Conservation (phyloP, 2,329 filamentous ascomycete genomes). For the Trichophyton schoenleinii region DNA sequence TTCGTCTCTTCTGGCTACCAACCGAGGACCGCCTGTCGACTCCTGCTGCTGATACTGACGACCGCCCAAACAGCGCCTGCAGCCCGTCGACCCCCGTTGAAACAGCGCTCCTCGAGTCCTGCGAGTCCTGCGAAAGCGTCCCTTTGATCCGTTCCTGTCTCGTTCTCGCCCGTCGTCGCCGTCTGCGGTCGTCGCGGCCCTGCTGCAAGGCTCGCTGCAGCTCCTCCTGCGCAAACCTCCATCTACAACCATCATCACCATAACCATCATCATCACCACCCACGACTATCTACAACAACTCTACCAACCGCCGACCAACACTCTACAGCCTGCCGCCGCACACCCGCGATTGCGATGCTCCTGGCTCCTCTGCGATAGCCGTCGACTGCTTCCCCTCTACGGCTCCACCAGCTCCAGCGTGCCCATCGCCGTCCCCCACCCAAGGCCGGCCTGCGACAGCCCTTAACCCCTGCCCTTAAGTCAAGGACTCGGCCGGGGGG, state of each 20-base stretch:
- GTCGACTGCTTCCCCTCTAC: background rate
- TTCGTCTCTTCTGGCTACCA: background rate
- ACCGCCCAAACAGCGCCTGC: background rate
- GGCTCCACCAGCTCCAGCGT: background rate
- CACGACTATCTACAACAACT: background rate
- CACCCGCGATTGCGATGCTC: background rate
- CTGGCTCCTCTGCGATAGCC: background rate
- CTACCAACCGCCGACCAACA: background rate
- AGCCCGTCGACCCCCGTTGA: background rate
- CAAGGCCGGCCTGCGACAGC: background rate
- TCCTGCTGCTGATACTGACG: background rate
- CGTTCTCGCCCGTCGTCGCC: background rate
- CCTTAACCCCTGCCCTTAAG: background rate
- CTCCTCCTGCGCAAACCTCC: background rate
- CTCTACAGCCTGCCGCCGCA: no score
- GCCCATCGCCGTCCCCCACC: background rate
- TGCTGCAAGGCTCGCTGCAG: background rate
- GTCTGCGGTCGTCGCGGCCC: no score
- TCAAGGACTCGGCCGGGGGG: background rate
- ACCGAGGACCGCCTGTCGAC: background rate
- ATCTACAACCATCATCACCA: background rate
- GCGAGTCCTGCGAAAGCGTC: background rate
- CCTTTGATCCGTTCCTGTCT: background rate
- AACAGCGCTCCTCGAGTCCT: background rate
- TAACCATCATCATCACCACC: background rate